phyloP scores from a whole-genome alignment of 148 eudicot genomes.

The Selenicereus undatus region DNA sequence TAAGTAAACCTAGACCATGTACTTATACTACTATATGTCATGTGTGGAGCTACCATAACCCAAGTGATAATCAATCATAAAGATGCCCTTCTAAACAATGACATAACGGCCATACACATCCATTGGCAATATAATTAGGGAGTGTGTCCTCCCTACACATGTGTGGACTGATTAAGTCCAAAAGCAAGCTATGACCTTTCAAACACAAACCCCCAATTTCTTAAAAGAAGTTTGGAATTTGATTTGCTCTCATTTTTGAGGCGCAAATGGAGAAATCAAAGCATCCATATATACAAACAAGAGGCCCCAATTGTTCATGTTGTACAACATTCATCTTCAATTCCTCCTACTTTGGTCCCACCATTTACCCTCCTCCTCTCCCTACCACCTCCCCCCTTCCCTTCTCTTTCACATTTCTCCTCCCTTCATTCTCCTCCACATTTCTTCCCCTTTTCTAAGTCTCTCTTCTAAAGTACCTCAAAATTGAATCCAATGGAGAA shows the following conservation, averaged over 20 bases:
- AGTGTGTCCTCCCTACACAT: too few relatives aligned
- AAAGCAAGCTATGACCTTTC: too few relatives aligned
- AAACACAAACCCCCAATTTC: background rate
- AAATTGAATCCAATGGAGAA: conserved; percentile 48
- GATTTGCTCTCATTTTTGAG: background rate
- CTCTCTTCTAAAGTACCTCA: background rate
- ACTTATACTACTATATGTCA: too few relatives aligned
- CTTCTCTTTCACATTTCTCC: conserved; percentile 10
- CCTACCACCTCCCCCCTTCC: background rate
- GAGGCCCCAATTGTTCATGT: background rate
- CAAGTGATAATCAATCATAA: too few relatives aligned
- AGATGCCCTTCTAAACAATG: too few relatives aligned
- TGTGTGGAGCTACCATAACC: too few relatives aligned
- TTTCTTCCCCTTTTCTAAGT: background rate
- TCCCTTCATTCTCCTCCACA: conserved; percentile 11
- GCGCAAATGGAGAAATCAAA: background rate
- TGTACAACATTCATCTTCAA: conserved; percentile 11
- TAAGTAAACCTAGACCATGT: too few relatives aligned
- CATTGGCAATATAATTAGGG: too few relatives aligned
- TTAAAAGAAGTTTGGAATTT: background rate
- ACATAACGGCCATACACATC: too few relatives aligned
- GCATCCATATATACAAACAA: conserved; percentile 2
- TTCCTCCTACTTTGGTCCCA: conserved; percentile 20
- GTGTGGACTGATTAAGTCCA: too few relatives aligned
- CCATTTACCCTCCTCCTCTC: conserved; percentile 11